Conservation (phyloP, 2,329 filamentous ascomycete genomes). For the Colletotrichum sp. region DNA sequence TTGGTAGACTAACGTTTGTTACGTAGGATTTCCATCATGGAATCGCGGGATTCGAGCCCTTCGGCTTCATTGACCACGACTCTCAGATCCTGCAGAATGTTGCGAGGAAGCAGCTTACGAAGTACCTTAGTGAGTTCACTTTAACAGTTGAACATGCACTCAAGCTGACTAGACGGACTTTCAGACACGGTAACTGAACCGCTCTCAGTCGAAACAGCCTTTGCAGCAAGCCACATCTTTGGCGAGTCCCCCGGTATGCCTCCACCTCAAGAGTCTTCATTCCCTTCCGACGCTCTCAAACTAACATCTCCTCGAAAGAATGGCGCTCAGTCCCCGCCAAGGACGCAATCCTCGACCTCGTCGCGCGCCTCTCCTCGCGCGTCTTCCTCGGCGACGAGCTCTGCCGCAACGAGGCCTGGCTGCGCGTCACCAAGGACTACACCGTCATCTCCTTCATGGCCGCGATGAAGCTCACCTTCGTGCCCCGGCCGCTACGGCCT, state of each 20-base stretch:
- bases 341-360: slow-evolving; percentile 26
- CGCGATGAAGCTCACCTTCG: slow-evolving; percentile 41
- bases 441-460: slow-evolving; percentile 42
- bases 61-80: not conserved
- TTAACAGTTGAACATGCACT: fast-evolving
- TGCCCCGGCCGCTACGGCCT: slow-evolving; percentile 41
- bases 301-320: slow-evolving; percentile 22
- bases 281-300: too few relatives aligned
- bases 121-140: not conserved
- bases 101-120: not conserved
- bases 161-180: not conserved
- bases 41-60: not conserved
- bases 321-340: slow-evolving; percentile 7
- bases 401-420: slow-evolving; percentile 52
- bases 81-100: not conserved
- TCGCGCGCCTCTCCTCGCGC: slow-evolving; percentile 55
- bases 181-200: not conserved
- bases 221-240: not conserved
- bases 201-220: not conserved
- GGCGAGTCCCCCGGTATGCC: not conserved
- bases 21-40: not conserved
- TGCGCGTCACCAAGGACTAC: slow-evolving; percentile 47
- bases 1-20: not conserved
- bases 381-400: slow-evolving; percentile 51
- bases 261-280: too few relatives aligned